phyloP scores from a whole-genome alignment of 2,329 filamentous ascomycete species.

The Colletotrichum destructivum region DNA sequence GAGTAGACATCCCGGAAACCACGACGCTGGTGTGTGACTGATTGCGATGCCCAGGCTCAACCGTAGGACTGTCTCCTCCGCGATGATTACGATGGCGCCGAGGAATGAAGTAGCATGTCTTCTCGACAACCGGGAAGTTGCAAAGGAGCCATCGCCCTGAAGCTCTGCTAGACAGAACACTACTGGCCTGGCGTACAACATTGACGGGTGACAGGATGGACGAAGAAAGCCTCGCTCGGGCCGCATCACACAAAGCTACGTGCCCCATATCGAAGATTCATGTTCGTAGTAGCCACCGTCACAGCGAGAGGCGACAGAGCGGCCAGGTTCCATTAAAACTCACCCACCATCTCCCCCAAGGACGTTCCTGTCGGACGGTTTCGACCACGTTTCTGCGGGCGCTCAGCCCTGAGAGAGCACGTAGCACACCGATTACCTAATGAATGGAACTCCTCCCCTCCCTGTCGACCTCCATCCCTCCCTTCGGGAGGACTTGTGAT shows the following conservation, averaged over 20 bases:
- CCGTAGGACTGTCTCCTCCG: not conserved
- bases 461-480: not conserved
- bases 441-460: conserved; percentile 4
- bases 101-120: not conserved
- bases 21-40: not conserved
- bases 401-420: conserved; percentile 34
- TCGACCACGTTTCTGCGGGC: conserved; percentile 40
- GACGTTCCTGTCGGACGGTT: conserved; percentile 15
- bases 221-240: no score
- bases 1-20: not conserved
- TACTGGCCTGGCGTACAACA: not conserved
- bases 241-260: not conserved
- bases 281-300: not conserved
- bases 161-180: no score
- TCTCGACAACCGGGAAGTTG: not conserved
- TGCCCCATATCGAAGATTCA: not conserved
- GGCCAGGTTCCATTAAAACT: not conserved
- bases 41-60: not conserved
- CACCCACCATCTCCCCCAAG: not conserved
- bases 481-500: conserved; percentile 20
- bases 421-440: conserved; percentile 34
- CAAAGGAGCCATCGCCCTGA: not conserved
- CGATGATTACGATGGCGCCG: no score
- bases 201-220: not conserved
- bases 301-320: not conserved